These are phyloP conservation scores for Wickerhamomyces bisporus DNA, from an alignment of 805 yeast genomes.

Conservation along the genomic window DNA sequence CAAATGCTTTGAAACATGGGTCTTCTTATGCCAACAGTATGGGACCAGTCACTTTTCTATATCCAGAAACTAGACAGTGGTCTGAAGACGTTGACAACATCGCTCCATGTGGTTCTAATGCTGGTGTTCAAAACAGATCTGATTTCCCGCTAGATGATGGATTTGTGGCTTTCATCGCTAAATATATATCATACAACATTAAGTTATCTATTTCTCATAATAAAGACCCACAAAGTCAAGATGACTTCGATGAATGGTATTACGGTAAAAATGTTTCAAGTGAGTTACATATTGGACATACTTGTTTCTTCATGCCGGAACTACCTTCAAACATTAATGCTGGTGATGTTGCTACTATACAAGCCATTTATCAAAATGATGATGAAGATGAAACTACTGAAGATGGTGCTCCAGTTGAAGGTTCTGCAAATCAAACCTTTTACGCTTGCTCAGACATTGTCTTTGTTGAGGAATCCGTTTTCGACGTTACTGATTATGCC, in stretches of 20 bases:
- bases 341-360: slow-evolving; percentile 41
- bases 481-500: slow-evolving; percentile 30
- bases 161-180: slow-evolving; percentile 40
- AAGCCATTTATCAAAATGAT: slow-evolving; percentile 35
- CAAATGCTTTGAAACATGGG: slow-evolving; percentile 22
- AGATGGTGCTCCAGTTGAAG: slow-evolving; percentile 32
- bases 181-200: slow-evolving; percentile 34
- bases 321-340: slow-evolving; percentile 30
- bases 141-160: slow-evolving; percentile 44
- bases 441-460: slow-evolving; percentile 41
- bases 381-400: slow-evolving; percentile 17
- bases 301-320: slow-evolving; percentile 42
- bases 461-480: slow-evolving; percentile 39
- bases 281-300: slow-evolving; percentile 39
- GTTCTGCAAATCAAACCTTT: slow-evolving; percentile 33
- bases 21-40: slow-evolving; percentile 20
- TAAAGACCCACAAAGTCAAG: slow-evolving; percentile 32
- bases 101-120: slow-evolving; percentile 42
- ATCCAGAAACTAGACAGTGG: slow-evolving; percentile 42
- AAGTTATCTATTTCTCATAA: slow-evolving; percentile 37
- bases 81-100: slow-evolving; percentile 38
- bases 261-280: slow-evolving; percentile 32
- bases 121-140: slow-evolving; percentile 32
- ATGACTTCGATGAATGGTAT: slow-evolving; percentile 36
- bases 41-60: slow-evolving; percentile 30